Percentiles rank a stretch among this genome's conserved stretches.
Evolutionary conservation across 768 basidiomycete genomes (phyloP).

Genomic region (Pisolithus orientalis): DNA sequence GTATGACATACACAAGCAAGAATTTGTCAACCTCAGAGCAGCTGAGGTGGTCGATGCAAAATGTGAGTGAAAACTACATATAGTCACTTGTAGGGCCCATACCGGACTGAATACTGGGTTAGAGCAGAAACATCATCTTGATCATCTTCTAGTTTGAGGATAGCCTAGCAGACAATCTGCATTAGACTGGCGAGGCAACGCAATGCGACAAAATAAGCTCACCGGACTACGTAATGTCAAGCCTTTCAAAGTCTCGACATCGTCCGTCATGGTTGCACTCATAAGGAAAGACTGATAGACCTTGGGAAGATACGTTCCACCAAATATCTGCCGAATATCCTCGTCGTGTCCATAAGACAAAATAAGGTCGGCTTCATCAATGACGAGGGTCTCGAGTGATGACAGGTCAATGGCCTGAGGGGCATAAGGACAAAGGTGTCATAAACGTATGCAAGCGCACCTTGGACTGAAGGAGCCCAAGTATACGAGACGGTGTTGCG

Average conservation of each 20-base stretch:
- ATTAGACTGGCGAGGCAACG: background rate
- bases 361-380: conserved; percentile 97
- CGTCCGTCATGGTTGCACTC: conserved; percentile 97
- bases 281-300: conserved; percentile 91
- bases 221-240: conserved; percentile 85
- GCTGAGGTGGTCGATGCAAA: conserved; percentile 28
- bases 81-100: conserved; percentile 12
- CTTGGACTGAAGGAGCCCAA: conserved; percentile 67
- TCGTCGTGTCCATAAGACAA: conserved; percentile 96
- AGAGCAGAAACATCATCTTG: conserved; percentile 77
- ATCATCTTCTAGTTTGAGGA: conserved; percentile 82
- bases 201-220: conserved; percentile 20
- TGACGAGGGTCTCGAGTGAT: conserved; percentile 78
- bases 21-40: conserved; percentile 97
- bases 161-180: conserved; percentile 46
- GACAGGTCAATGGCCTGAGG: conserved; percentile 56
- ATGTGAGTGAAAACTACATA: background rate
- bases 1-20: conserved; percentile 89
- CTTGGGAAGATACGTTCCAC: conserved; percentile 66
- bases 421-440: background rate
- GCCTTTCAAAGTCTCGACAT: conserved; percentile 88
- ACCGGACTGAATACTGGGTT: conserved; percentile 83
- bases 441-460: conserved; percentile 27
- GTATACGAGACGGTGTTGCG: conserved; percentile 67
- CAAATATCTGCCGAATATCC: conserved; percentile 70